Base-by-base conservation (phyloP, 225 moss, liverwort and hornwort genomes). In the Neckera pumila region DNA sequence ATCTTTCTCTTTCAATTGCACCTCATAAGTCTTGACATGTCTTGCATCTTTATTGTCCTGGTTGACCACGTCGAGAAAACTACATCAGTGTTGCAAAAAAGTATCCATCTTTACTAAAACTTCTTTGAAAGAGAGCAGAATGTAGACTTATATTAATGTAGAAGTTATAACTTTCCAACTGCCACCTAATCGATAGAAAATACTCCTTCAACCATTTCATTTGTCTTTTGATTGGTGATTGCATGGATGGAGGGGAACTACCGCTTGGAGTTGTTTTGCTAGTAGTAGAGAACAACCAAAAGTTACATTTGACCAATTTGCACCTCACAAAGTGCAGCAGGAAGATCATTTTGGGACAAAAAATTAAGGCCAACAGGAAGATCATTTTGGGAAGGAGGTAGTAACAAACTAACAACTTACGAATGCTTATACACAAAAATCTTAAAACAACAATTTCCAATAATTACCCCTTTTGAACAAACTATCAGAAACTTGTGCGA, bases 21-120 rank as follows among this genome's bases (percentile, higher is more conserved):
- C 97, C 88, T 98, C 98, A 87, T 98, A 97, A 59, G 98, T 98
- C 90, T 98, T 98, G 60, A 98, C 97, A 90, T 98, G 98, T 31
- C 98, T 97, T 80, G 98, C 98, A 94, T 98, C 98, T 91, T 98
- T 98, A 86, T 98, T 98, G 90, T 98, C 98, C 98, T 98, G 94
- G 70, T 85, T 60, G 85, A 78, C 62, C 84, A 85, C 57, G 75
- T 70, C 58, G 64, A 69, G 70, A 42, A 90, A 76, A 87, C 57
- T 70, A 47, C 76, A 84, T 88, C 49, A 87, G 79, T 85, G 71
- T 25, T 56, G 42, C 73, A 14, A 87, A 58, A 72, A 88, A 36
- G 33, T 66, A 89, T 62, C 27, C 47, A 71, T 85, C 77, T 70
- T 53, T 47, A 42, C 67, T 56, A 45, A 34, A 58, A 63, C 30